Percentiles rank a stretch among this genome's conserved stretches.
phyloP scores from a whole-genome alignment of 257 asterid species.

The Lycium barbarum region DNA sequence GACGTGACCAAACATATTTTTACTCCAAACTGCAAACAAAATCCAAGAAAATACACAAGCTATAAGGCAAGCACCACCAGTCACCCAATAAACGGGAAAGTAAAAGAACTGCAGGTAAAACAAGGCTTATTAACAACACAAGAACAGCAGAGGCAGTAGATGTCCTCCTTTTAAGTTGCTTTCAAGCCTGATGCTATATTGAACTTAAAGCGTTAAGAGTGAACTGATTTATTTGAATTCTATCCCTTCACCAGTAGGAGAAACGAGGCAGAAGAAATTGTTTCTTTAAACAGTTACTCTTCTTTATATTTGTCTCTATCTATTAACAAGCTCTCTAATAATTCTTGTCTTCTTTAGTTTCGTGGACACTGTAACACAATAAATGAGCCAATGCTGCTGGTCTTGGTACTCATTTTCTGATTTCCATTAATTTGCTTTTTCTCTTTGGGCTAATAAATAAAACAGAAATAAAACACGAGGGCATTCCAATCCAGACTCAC shows the following conservation, averaged over 20 bases:
- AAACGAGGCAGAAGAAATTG: constrained; percentile 19
- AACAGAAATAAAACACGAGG: not conserved
- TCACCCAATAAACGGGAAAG: not conserved
- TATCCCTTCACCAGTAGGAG: constrained; percentile 2
- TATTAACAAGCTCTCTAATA: not conserved
- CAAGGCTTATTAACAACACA: not conserved
- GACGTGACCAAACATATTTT: constrained; percentile 90
- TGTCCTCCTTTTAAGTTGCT: constrained; percentile 14
- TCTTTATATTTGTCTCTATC: not conserved
- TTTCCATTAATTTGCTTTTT: not conserved
- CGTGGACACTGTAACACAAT: not conserved
- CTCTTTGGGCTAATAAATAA: not conserved
- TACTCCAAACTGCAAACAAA: constrained; percentile 66
- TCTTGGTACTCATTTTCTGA: not conserved
- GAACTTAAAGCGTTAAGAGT: not conserved
- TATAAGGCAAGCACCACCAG: not conserved
- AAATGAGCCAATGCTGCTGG: not conserved
- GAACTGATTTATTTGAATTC: not conserved
- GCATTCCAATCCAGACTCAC: not conserved
- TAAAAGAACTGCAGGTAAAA: not conserved
- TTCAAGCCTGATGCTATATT: not conserved
- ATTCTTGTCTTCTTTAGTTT: not conserved
- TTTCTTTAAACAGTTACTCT: constrained; percentile 17
- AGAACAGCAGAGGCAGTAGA: not conserved
- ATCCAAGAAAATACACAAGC: not conserved